These are phyloP conservation scores for Taiwanofungus camphoratus DNA, from an alignment of 1,284 basidiomycete species.

Conservation along the genomic window DNA sequence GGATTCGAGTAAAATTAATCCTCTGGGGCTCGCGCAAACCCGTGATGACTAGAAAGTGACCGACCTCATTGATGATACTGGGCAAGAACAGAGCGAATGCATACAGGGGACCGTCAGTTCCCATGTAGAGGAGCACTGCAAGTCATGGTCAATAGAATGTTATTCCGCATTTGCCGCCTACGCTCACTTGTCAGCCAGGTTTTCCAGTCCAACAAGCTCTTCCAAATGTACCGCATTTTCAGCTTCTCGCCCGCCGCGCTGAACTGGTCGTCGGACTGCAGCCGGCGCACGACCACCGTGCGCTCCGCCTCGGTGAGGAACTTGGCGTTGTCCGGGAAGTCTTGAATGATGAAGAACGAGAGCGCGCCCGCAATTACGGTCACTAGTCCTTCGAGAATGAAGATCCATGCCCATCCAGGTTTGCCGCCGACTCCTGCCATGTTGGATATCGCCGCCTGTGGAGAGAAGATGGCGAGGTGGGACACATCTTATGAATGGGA, in stretches of 20 bases:
- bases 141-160: not conserved
- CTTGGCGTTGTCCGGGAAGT: conserved; percentile 77
- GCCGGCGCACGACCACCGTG: conserved; percentile 57
- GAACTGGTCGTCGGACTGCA: conserved; percentile 68
- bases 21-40: too few relatives aligned
- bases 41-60: conserved; percentile 11
- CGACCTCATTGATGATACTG: conserved; percentile 61
- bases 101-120: conserved; percentile 60
- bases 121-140: conserved; percentile 51
- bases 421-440: conserved; percentile 66
- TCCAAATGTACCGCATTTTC: conserved; percentile 53
- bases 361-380: conserved; percentile 61
- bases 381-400: conserved; percentile 59
- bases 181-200: conserved; percentile 59
- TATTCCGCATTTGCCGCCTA: conserved; percentile 1
- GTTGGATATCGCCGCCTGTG: conserved; percentile 59
- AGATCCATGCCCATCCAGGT: conserved; percentile 64
- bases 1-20: conserved; percentile 24
- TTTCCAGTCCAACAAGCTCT: conserved; percentile 67
- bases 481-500: not conserved
- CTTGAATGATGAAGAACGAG: conserved; percentile 75
- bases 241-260: conserved; percentile 68
- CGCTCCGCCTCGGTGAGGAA: conserved; percentile 69
- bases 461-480: not conserved
- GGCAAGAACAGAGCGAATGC: conserved; percentile 72